Evolutionary conservation across 495 filamentous ascomycete genomes (phyloP), one percentile per base, ranked within the genome.

Genomic region (Tuber borchii): DNA sequence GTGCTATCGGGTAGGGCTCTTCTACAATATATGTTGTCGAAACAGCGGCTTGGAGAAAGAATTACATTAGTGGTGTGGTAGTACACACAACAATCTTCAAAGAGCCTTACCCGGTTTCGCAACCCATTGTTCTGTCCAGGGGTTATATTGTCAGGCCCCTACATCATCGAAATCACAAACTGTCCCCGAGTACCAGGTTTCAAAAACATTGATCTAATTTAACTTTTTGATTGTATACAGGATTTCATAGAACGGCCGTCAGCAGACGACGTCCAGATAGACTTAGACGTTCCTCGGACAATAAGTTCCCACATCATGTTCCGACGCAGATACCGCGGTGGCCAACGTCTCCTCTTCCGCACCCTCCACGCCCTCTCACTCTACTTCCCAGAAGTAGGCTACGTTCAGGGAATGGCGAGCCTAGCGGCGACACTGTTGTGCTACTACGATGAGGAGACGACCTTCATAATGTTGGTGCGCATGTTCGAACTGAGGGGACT

Each of bases 281-380:
- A 99, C 83, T 90, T 97, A 40, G 95, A 99, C 82, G 95, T 99
- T 61, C 95, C 95, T 0, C 90, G 95, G 70, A 99, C 95, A 12
- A 97, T 99, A 82, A 94, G 90, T 81, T 91, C 92, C 77, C 95
- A 99, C 84, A 95, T 99, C 81, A 97, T 99, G 96, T 99, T 99
- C 82, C 90, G 95, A 37, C 88, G 90, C 73, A 87, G 96, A 44
- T 99, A 99, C 86, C 90, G 94, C 17, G 91, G 91, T 74, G 94
- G 94, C 0, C 95, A 99, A 83, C 89, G 95, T 70, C 86, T 98
- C 37, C 87, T 99, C 9, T 99, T 99, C 85, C 89, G 95, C 34
- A 93, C 97, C 12, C 87, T 99, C 31, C 95, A 98, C 83, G 90
- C 92, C 75, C 88, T 99, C 83, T 95, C 92, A 12, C 87, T 99